These are phyloP conservation scores for Fomitopsis pinicola DNA, from an alignment of 1,284 basidiomycete species.

Conservation along the genomic window DNA sequence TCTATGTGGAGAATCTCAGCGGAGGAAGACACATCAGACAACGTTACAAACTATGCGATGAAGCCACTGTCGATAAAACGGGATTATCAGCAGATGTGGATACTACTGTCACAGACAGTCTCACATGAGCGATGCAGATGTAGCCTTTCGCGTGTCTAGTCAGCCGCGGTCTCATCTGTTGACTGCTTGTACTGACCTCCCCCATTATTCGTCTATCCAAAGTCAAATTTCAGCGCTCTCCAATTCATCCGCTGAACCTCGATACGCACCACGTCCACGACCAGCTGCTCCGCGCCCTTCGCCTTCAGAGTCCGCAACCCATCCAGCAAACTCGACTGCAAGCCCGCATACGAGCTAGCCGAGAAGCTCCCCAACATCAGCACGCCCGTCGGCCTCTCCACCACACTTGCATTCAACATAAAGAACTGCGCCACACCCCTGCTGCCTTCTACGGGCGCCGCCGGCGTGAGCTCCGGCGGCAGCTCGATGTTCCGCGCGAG, in stretches of 20 bases:
- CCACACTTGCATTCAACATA: conserved; percentile 31
- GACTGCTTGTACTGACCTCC: conserved; percentile 34
- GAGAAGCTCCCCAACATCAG: conserved; percentile 58
- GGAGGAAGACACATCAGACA: neutral
- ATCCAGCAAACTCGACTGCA: conserved; percentile 41
- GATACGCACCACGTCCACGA: conserved; percentile 47
- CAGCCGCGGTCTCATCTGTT: too few species aligned
- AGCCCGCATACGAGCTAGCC: conserved; percentile 35
- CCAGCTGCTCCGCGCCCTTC: conserved; percentile 45
- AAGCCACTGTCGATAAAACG: conserved; percentile 51
- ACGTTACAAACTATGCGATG: conserved; percentile 48
- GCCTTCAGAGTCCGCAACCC: conserved; percentile 47
- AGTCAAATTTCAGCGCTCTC: neutral
- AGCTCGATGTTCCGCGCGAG: conserved; percentile 46
- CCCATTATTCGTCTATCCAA: conserved; percentile 50
- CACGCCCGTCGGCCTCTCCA: conserved; percentile 51
- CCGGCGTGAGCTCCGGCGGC: conserved; percentile 42
- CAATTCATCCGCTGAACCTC: neutral
- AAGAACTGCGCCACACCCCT: conserved; percentile 51
- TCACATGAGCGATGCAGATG: conserved; percentile 56
- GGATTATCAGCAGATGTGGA: neutral
- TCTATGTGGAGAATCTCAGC: conserved; percentile 26
- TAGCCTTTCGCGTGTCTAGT: conserved; percentile 32
- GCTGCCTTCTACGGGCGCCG: conserved; percentile 39
- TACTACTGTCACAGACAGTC: conserved; percentile 11